phyloP scores from a whole-genome alignment of 495 filamentous ascomycete genomes.

The Sordaria brevicollis region DNA sequence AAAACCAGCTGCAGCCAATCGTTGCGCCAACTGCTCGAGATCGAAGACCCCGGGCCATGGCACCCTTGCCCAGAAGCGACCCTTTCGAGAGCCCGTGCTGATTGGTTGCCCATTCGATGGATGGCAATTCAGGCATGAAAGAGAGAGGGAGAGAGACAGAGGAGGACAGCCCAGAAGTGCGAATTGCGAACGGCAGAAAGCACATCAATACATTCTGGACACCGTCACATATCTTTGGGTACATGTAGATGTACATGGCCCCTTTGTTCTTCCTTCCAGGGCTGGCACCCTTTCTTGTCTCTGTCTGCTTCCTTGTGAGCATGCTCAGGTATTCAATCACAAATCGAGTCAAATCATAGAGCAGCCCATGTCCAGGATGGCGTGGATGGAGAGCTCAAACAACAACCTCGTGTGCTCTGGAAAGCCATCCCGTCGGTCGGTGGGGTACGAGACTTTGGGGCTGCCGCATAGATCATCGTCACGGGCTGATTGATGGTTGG shows the following conservation, averaged over 20 bases:
- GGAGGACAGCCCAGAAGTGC: background rate
- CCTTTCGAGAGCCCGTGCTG: slow-evolving; percentile 1
- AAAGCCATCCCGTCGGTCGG: background rate
- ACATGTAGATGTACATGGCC: background rate
- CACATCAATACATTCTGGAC: background rate
- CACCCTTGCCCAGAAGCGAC: slow-evolving; percentile 12
- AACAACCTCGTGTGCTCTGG: background rate
- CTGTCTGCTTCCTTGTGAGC: too few relatives aligned
- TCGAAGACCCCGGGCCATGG: slow-evolving; percentile 19
- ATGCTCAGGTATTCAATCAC: background rate
- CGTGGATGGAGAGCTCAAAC: background rate
- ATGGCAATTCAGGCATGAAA: background rate
- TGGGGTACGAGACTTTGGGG: background rate
- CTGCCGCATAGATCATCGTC: background rate
- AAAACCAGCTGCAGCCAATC: slow-evolving; percentile 13
- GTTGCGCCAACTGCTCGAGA: slow-evolving; percentile 6
- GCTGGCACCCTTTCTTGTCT: too few relatives aligned
- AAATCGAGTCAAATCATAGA: background rate
- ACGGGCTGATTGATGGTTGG: background rate
- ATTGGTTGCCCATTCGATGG: slow-evolving; percentile 8
- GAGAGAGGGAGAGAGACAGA: too few relatives aligned
- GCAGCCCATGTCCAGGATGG: background rate
- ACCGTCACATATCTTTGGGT: background rate
- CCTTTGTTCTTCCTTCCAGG: slow-evolving; percentile 1
- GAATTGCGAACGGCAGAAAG: background rate